These are phyloP conservation scores for Ganoderma resinaceum DNA, from an alignment of 1,284 basidiomycete species.

Conservation along the genomic window DNA sequence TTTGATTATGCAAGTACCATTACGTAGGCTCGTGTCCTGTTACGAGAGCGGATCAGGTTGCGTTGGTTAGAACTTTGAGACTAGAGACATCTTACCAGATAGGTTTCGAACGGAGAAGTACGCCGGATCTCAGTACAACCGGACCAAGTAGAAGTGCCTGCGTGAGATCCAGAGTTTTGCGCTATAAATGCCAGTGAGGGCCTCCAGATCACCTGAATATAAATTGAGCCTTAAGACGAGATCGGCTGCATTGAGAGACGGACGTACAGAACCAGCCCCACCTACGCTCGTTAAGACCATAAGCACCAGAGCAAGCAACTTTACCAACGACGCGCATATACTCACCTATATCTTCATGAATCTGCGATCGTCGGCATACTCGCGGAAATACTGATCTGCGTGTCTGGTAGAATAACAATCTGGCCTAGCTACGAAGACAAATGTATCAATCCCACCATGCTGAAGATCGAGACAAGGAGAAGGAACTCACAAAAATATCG, in stretches of 20 bases:
- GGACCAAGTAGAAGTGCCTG: slow-evolving; percentile 17
- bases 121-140: slow-evolving; percentile 14
- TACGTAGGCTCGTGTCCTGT: slow-evolving; percentile 15
- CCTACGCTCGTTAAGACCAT: neutral
- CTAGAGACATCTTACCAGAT: slow-evolving; percentile 7
- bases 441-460: neutral
- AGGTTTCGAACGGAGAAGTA: slow-evolving; percentile 9
- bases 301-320: neutral
- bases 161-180: too few species aligned
- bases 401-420: slow-evolving; percentile 13
- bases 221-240: too few species aligned
- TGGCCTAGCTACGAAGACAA: slow-evolving; percentile 3
- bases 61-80: too few species aligned
- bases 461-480: too few species aligned
- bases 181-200: neutral
- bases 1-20: neutral
- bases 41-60: neutral
- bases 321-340: neutral
- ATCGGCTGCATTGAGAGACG: too few species aligned
- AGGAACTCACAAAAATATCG: slow-evolving; percentile 11
- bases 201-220: neutral
- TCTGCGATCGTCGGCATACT: slow-evolving; percentile 3
- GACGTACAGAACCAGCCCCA: neutral
- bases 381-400: slow-evolving; percentile 12
- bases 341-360: slow-evolving; percentile 14